Base-by-base conservation (phyloP, 345 rosid species). In the Eutrema yunnanense region DNA sequence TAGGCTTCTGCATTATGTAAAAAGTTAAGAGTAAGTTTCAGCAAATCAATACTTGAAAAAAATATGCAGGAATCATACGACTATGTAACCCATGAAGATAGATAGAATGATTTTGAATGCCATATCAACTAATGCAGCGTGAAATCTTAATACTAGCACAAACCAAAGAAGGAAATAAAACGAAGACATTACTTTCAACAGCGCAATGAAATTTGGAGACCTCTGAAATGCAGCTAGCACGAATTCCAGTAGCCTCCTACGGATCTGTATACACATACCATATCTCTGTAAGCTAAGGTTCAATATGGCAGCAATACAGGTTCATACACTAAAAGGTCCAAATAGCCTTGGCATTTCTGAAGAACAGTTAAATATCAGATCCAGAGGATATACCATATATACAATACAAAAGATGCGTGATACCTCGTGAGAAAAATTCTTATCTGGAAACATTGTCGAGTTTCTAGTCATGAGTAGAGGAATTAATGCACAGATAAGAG, bases 191-290 rank as follows among this genome's bases (percentile, higher is more conserved):
- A 92, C 99, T 87, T 95, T 90, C 76, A 95, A 72, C 34, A 92
- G 79, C 47, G 99, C 88, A 63, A 95, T 82, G 78, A 87, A 84
- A 79, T 68, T 76, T 40, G 99, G 97, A 82, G 88, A 95, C 44
- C 90, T 84, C 73, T 85, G 94, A 83, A 95, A 95, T 66, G 94
- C 86, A 75, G 97, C 86, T 80, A 95, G 88, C 85, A 90, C 84
- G 65, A 92, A 95, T 72, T 90, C 96, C 58, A 92, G 76, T 63
- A 92, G 87, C 79, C 96, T 86, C 82, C 79, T 86, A 30, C 88
- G 88, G 58, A 90, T 84, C 99, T 92, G 79, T 78, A 77, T 34
- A 68, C 14, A 67, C 56, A 55, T 32, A 59, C 2, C n/a, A 22
- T 19, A 33, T 48, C 34, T 19, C 61, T 46, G 67, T 76, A 16